Base-by-base conservation (phyloP, 257 asterid genomes). In the Fraxinus pennsylvanica region DNA sequence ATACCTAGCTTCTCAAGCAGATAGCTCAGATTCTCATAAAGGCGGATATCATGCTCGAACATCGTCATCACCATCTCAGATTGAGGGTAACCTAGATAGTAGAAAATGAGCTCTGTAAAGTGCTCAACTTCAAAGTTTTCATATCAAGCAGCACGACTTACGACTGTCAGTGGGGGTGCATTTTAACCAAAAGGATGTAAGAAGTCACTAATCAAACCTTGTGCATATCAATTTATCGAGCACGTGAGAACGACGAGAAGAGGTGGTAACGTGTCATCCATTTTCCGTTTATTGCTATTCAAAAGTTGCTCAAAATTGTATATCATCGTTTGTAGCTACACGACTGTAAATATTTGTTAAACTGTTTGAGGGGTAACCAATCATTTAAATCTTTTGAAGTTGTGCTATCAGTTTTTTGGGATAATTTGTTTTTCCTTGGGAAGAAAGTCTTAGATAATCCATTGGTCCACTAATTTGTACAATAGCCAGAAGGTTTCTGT, bases 1-100 rank as follows among this genome's bases (percentile, higher is more conserved):
- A 19, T 91, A 83, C 84, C 72, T 91, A 6, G 83, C 85, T 73
- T 71, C 88, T 75, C 86, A 87, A 71, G 87, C 88, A 0, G 89
- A 85, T 13, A 38, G 67, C 71, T 82, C 81, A 1, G 83, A 72
- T 29, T 79, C 81, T 12, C 77, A 30, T 52, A 79, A 67, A 68
- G 72, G 73, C 15, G 76, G 79, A 32, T 32, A 77, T 43, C 74
- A 65, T 13, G 21, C 73, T 14, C 74, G 66, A 9, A 71, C 81
- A 67, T 22, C 76, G 68, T 59, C 84, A 15, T 39, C 73, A 50
- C 82, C 78, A 22, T 76, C 84, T 3, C 41, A 14, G 59, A 59
- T 69, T 66, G 77, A 82, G 13, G 50, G 25, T 30, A 73, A 72
- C 50, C 3, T 50, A 36, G 77, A 63, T 69, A 45, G 35, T 0